Evolutionary conservation across 208 protist genomes (phyloP), one percentile per base, ranked within the genome.

Genomic region (Kentomonas sorsogonicus): DNA sequence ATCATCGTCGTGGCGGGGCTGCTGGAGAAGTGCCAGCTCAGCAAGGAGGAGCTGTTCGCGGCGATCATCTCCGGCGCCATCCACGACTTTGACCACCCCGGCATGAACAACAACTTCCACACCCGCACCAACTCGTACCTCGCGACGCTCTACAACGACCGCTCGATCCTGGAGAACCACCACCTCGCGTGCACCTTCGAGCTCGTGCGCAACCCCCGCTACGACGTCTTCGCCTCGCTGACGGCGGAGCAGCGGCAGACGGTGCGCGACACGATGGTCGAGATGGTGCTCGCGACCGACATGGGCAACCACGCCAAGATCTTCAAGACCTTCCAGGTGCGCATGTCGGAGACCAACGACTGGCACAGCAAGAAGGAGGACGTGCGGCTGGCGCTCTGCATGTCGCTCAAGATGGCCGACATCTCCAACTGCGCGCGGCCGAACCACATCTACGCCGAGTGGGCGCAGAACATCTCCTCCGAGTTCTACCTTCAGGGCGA

Each of bases 41-140:
- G 71, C 56, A 80, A 89, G 41, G 83, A 94, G 57, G 95, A 99
- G 52, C 53, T 93, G 7, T 77, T 98, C n/a, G 91, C 91, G 0
- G 56, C 77, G 10, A 10, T 98, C 5, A 66, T 98, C 20, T 78
- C 95, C 18, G 89, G 85, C 16, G 72, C 94, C 20, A 82, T 97
- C 46, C 97, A 99, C 76, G 97, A 99, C 82, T 90, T 95, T 65
- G 94, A 98, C 58, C 97, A 99, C 69, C 94, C 95, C 0, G 97
- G 97, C 25, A 58, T 98, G 26, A 98, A 98, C 75, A 98, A 98
- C 72, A 93, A 89, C 63, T 99, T 98, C 66, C 88, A 97, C 65
- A 74, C 94, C n/a, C 91, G 90, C 56, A 95, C 93, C 6, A 69
- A 84, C 52, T 74, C 91, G 7, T 84, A 87, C 54, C 70, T 98